Percentiles rank a stretch among this genome's conserved stretches.
Conservation (phyloP, 257 asterid genomes). For the Jacaranda mimosifolia region DNA sequence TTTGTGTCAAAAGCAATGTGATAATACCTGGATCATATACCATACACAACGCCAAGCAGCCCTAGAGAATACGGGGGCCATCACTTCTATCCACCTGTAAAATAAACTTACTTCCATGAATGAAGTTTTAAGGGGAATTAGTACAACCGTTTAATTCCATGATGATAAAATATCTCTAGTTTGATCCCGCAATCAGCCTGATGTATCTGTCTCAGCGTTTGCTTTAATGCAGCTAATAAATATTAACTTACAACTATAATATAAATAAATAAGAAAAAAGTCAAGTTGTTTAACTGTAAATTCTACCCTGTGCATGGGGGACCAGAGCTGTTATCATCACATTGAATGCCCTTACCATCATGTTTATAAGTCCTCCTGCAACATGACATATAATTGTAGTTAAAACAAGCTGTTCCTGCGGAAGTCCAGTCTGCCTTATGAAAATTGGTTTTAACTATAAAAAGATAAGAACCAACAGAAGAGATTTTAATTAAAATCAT, state of each 20-base stretch:
- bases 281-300: slow-evolving; percentile 38
- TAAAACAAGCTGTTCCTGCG: background rate
- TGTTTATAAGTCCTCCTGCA: slow-evolving; percentile 74
- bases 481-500: background rate
- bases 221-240: background rate
- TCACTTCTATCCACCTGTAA: slow-evolving; percentile 89
- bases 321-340: slow-evolving; percentile 63
- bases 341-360: slow-evolving; percentile 61
- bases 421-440: background rate
- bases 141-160: too few species aligned
- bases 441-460: background rate
- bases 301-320: slow-evolving; percentile 97
- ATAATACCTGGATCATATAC: slow-evolving; percentile 83
- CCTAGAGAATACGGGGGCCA: slow-evolving; percentile 92
- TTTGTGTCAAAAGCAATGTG: background rate
- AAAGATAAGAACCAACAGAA: background rate
- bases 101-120: background rate
- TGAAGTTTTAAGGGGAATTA: background rate
- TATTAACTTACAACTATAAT: background rate
- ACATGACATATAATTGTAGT: background rate
- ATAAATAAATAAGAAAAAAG: slow-evolving; percentile 18
- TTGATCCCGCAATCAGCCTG: background rate
- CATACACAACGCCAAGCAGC: slow-evolving; percentile 93
- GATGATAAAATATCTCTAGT: background rate
- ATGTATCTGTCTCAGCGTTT: background rate